Evolutionary conservation across 176 grass and related monocot genomes (phyloP).

Genomic region (Secale cereale): DNA sequence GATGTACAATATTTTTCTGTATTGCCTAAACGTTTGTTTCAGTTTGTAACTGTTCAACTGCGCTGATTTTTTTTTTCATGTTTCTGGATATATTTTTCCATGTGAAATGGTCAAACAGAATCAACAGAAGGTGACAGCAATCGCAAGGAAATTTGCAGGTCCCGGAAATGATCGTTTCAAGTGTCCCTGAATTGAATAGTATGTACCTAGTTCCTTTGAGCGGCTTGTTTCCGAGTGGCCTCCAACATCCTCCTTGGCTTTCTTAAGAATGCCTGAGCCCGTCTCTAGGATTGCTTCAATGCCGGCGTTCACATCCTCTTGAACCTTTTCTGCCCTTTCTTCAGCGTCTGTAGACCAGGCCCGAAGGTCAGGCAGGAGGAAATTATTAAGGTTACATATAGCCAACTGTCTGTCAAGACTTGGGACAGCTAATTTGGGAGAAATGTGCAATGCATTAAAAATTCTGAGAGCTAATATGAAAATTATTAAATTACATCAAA

Average conservation of each 20-base stretch:
- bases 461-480: not conserved
- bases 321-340: slow-evolving; percentile 18
- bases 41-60: not conserved
- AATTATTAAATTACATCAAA: not conserved
- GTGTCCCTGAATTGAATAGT: slow-evolving; percentile 17
- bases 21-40: not conserved
- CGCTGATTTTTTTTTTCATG: no score
- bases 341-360: slow-evolving; percentile 24
- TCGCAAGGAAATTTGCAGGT: not conserved
- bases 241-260: slow-evolving; percentile 33
- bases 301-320: slow-evolving; percentile 33
- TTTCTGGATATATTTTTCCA: not conserved
- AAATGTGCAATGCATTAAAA: slow-evolving; percentile 23
- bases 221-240: slow-evolving; percentile 13
- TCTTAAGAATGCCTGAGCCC: slow-evolving; percentile 32
- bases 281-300: slow-evolving; percentile 33
- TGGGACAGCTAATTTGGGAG: not conserved
- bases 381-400: slow-evolving; percentile 21
- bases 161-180: slow-evolving; percentile 7
- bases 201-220: slow-evolving; percentile 40
- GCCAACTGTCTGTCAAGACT: not conserved
- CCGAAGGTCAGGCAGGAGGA: slow-evolving; percentile 1
- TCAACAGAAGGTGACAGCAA: not conserved
- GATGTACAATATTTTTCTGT: not conserved
- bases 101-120: not conserved